Evolutionary conservation across 2,329 filamentous ascomycete genomes (phyloP), one percentile per base, ranked within the genome.

Genomic region (Aspergillus awamori): DNA sequence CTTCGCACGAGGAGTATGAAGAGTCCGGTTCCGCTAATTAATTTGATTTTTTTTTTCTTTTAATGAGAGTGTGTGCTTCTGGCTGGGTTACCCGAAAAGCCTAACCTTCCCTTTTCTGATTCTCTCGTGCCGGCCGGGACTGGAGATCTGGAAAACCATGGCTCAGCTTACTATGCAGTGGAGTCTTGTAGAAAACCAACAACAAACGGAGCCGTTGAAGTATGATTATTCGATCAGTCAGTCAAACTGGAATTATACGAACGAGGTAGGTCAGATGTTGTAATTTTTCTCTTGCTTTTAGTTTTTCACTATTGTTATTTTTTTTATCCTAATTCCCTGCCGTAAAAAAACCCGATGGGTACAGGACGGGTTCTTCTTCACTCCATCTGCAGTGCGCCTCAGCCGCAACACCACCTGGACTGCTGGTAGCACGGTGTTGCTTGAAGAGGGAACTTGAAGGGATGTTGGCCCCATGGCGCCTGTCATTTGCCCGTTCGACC

Each of bases 171-270:
- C 20, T 20, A 24, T 58, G 54, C 48, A 33, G 30, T 33, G 24
- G 52, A 63, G 52, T 36, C 11, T 36, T 43, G 54, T 30, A 41
- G 49, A 45, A 48, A 59, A 41, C 54, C 41, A 45, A 57, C 58
- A 60, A 59, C 66, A 62, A 62, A 55, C 48, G 53, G 45, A 63
- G 61, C 65, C 65, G 65, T 67, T 66, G 62, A 62, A 64, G 63
- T 58, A 57, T 63, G 63, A 52, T 52, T 59, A 54, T 39, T 30
- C 26, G 15, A 8, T 36, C 52, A 45, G 45, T 41, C 36, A 48
- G 30, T 26, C 45, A 24, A 33, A 10, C 45, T 33, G 13, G 33
- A 15, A 26, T 22, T 33, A 22, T 20, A 45, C 45, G 33, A 30
- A 33, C 22, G 8, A 22, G 20, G 43, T 36, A 54, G 20, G 15